A percentile compares a stretch with the other conserved stretches of the same genome.
phyloP scores from a whole-genome alignment of 2,329 filamentous ascomycete species.

The Plectosphaerella sp. region DNA sequence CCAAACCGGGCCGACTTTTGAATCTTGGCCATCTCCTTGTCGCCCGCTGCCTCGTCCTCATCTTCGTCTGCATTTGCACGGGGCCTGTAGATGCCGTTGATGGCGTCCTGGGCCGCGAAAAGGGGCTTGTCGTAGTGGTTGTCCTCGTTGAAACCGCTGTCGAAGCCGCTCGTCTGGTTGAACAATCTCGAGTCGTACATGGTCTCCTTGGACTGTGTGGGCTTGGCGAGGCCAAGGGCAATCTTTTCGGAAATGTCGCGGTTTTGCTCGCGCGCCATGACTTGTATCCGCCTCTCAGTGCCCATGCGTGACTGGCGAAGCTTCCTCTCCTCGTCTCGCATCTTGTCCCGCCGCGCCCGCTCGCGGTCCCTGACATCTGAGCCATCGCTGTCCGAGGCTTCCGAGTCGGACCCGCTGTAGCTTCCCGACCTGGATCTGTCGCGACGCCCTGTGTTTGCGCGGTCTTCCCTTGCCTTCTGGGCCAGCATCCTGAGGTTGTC shows the following conservation, averaged over 20 bases:
- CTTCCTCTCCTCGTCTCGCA: slow-evolving; percentile 81
- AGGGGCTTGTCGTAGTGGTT: slow-evolving; percentile 96
- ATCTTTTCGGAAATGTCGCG: slow-evolving; percentile 97
- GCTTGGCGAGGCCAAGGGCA: slow-evolving; percentile 88
- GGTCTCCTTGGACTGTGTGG: slow-evolving; percentile 82
- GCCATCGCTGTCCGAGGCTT: slow-evolving; percentile 54
- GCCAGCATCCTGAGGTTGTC: slow-evolving; percentile 84
- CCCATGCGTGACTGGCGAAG: slow-evolving; percentile 94
- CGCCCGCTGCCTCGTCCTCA: slow-evolving; percentile 73
- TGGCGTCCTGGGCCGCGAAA: slow-evolving; percentile 92
- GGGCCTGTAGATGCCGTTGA: slow-evolving; percentile 89
- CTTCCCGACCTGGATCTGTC: slow-evolving; percentile 39
- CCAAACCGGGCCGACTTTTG: slow-evolving; percentile 78
- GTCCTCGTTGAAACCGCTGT: slow-evolving; percentile 93
- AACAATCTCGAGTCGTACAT: slow-evolving; percentile 98
- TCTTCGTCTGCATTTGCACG: slow-evolving; percentile 69
- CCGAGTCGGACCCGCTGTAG: slow-evolving; percentile 48
- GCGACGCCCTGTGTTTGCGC: slow-evolving; percentile 34
- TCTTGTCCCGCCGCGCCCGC: slow-evolving; percentile 69
- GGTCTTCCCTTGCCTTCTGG: slow-evolving; percentile 86
- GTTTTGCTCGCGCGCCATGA: slow-evolving; percentile 92
- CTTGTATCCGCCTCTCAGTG: slow-evolving; percentile 82
- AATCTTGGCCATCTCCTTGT: slow-evolving; percentile 82
- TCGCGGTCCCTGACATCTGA: slow-evolving; percentile 72
- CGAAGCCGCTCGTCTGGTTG: slow-evolving; percentile 89